Conservation (phyloP, 2,329 filamentous ascomycete species). For the Triangularia setosa region DNA sequence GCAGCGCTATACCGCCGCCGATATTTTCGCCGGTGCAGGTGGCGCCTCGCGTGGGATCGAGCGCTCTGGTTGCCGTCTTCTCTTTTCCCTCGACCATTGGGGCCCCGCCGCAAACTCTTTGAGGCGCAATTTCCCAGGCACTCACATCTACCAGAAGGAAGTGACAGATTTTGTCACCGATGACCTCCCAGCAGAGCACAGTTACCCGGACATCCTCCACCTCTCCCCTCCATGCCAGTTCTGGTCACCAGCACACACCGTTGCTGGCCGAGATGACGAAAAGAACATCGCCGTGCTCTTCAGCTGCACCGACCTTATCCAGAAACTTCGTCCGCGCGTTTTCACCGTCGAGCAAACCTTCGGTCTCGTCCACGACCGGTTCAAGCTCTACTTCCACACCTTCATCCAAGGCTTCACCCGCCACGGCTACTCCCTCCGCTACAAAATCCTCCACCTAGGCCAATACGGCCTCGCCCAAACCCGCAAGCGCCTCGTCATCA, state of each 20-base stretch:
- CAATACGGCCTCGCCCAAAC: slow-evolving; percentile 50
- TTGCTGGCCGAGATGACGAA: slow-evolving; percentile 56
- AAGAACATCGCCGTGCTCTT: slow-evolving; percentile 60
- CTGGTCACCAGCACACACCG: slow-evolving; percentile 69
- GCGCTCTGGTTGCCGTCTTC: slow-evolving; percentile 52
- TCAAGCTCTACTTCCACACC: slow-evolving; percentile 52
- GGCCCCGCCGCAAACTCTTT: slow-evolving; percentile 55
- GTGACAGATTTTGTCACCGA: slow-evolving; percentile 47
- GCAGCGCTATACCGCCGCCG: slow-evolving; percentile 63
- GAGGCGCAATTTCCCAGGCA: slow-evolving; percentile 50
- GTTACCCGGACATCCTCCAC: slow-evolving; percentile 64
- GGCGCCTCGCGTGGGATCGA: slow-evolving; percentile 64
- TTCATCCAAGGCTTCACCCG: slow-evolving; percentile 62
- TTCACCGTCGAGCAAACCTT: slow-evolving; percentile 78
- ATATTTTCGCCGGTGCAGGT: slow-evolving; percentile 70
- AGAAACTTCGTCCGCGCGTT: slow-evolving; percentile 58
- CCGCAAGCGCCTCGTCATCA: slow-evolving; percentile 51
- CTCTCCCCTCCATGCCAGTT: slow-evolving; percentile 74
- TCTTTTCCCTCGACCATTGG: slow-evolving; percentile 63
- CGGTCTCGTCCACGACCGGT: slow-evolving; percentile 55
- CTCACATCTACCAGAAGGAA: slow-evolving; percentile 45
- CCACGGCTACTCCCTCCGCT: slow-evolving; percentile 65
- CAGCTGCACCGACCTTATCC: slow-evolving; percentile 52
- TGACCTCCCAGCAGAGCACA: slow-evolving; percentile 21
- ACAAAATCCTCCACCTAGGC: slow-evolving; percentile 55